Conservation (phyloP, 495 filamentous ascomycete genomes). For the Poronia punctata region DNA sequence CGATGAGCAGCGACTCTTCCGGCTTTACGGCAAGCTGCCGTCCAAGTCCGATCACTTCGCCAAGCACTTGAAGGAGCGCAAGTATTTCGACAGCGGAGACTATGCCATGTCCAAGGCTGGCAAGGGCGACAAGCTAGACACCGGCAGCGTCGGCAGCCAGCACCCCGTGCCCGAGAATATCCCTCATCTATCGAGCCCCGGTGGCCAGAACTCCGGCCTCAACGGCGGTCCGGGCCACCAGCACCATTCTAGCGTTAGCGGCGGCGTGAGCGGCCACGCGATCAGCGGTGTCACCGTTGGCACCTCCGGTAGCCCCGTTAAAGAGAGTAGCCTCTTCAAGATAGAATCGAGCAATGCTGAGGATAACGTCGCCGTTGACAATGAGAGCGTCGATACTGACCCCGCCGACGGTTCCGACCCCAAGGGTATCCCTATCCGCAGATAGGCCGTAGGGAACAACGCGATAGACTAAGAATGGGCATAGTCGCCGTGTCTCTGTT, state of each 20-base stretch:
- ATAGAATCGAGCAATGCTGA: conserved; percentile 70
- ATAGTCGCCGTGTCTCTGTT: too few relatives aligned
- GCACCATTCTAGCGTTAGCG: conserved; percentile 38
- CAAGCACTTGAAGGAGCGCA: conserved; percentile 97
- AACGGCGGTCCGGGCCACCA: conserved; percentile 35
- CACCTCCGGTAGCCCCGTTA: conserved; percentile 70
- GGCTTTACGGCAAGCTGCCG: conserved; percentile 93
- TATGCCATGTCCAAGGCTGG: conserved; percentile 98
- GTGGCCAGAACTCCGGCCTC: conserved; percentile 39
- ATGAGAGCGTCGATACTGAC: conserved; percentile 15
- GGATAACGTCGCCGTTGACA: conserved; percentile 33
- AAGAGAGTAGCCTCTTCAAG: conserved; percentile 78
- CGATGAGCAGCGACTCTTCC: conserved; percentile 92
- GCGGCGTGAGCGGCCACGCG: conserved; percentile 29
- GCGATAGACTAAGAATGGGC: too few relatives aligned
- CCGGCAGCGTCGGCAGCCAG: conserved; percentile 86
- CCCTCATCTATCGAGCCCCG: conserved; percentile 76
- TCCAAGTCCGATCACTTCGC: conserved; percentile 93
- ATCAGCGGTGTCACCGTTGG: conserved; percentile 23
- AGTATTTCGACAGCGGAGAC: conserved; percentile 98
- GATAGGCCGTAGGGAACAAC: conserved; percentile 21
- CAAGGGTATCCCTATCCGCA: conserved; percentile 60
- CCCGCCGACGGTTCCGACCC: conserved; percentile 10
- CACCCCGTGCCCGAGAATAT: conserved; percentile 96
- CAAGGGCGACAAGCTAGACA: conserved; percentile 89